Conservation (phyloP, 306 rosid genomes). For the Calophaca sinica region DNA sequence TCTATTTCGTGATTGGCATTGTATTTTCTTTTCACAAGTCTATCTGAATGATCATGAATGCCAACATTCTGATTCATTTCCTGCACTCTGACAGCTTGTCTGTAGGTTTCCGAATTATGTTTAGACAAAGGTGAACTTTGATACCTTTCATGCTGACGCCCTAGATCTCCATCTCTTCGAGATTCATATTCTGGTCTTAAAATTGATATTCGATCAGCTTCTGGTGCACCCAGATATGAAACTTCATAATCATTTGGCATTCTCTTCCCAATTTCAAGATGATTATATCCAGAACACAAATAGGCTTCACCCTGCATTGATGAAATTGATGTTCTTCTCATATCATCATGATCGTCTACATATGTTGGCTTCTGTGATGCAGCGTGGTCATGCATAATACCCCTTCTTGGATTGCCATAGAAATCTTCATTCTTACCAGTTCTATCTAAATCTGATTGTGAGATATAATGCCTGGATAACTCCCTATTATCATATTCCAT, state of each 20-base stretch:
- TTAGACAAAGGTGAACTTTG: conserved; percentile 55
- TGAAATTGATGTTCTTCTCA: conserved; percentile 56
- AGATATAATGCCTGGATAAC: conserved; percentile 53
- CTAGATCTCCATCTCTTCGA: conserved; percentile 61
- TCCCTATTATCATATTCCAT: conserved; percentile 61
- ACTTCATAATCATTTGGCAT: conserved; percentile 60
- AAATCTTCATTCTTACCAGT: conserved; percentile 52
- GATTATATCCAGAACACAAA: conserved; percentile 54
- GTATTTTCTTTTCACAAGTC: conserved; percentile 69
- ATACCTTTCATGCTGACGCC: conserved; percentile 67
- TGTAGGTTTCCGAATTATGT: conserved; percentile 56
- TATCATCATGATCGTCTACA: conserved; percentile 63
- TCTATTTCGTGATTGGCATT: conserved; percentile 52
- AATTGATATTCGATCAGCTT: conserved; percentile 51
- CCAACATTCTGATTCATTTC: conserved; percentile 53
- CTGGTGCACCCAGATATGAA: conserved; percentile 54
- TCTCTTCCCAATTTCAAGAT: conserved; percentile 58
- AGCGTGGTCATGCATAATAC: conserved; percentile 50
- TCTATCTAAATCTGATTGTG: conserved; percentile 57
- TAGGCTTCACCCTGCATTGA: conserved; percentile 61
- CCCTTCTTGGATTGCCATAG: conserved; percentile 56
- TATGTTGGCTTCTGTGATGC: conserved; percentile 50
- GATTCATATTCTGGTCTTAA: conserved; percentile 66
- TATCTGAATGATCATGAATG: conserved; percentile 59
- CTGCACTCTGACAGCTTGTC: conserved; percentile 59